Evolutionary conservation across 164 flowering plant species (phyloP).

Genomic region (Protea cynaroides): DNA sequence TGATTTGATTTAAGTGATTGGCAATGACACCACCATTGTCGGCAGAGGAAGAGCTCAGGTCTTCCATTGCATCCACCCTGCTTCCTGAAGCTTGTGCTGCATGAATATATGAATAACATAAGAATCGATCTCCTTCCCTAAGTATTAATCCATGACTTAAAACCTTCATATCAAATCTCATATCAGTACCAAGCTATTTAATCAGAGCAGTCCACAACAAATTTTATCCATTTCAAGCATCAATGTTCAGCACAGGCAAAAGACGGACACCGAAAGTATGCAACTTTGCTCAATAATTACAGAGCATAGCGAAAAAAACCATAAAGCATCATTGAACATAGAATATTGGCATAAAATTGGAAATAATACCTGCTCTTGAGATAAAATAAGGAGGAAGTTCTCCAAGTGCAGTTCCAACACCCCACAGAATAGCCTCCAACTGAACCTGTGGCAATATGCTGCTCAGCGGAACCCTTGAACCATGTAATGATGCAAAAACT

Average conservation of each 20-base stretch:
- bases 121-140: not conserved
- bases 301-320: too few species aligned
- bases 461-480: conserved; percentile 60
- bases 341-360: not conserved
- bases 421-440: conserved; percentile 90
- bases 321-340: too few species aligned
- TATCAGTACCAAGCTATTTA: not conserved
- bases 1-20: conserved; percentile 31
- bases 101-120: conserved; percentile 10
- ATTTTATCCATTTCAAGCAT: too few species aligned
- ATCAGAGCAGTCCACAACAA: too few species aligned
- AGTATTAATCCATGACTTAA: not conserved
- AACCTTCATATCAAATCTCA: not conserved
- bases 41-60: conserved; percentile 44
- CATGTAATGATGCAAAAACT: conserved; percentile 41
- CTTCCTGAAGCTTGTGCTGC: conserved; percentile 76
- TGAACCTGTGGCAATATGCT: conserved; percentile 87
- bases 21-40: conserved; percentile 50
- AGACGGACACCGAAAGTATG: too few species aligned
- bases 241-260: too few species aligned
- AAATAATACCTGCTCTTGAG: conserved; percentile 78
- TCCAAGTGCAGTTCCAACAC: conserved; percentile 95
- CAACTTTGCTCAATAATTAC: too few species aligned
- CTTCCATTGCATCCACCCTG: conserved; percentile 59
- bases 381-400: conserved; percentile 98